Evolutionary conservation across 345 rosid genomes (phyloP), one percentile per base, ranked within the genome.

Genomic region (Conringia planisiliqua): DNA sequence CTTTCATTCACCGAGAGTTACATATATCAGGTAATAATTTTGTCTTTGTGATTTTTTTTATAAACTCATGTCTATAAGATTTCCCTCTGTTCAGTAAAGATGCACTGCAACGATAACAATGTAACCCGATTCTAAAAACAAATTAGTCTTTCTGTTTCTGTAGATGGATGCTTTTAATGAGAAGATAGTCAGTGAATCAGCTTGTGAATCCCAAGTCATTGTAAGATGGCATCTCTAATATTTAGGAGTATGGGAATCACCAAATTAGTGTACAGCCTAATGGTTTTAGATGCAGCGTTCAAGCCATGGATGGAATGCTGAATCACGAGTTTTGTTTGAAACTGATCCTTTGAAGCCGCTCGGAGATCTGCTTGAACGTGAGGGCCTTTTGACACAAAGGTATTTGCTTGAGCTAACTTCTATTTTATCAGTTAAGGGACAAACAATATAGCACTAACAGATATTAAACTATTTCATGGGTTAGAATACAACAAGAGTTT

Each of bases 121-220:
- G 51, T 33, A 10, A 54, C 4, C 35, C 9, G 18, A 35, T 26
- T 36, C 66, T 56, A 16, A 47, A 2, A 66, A 38, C n/a, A n/a
- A 50, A 14, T n/a, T 13, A 30, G n/a, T 50, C 9, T n/a, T 61
- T 77, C 33, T 79, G 40, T 42, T 63, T 18, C 10, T 85, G 90
- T 88, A 94, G 97, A 82, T 94, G 80, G 98, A 94, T 81, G 78
- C 73, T 64, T 68, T 87, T 75, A 91, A 94, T 67, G 97, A 94
- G 86, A 82, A 79, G 86, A 78, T 88, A 58, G 82, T 87, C 69
- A 58, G 48, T 57, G 48, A 62, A 81, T 78, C 82, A 70, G 74
- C 69, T 1, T 68, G 56, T 60, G 79, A 74, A 60, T 71, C 59
- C 60, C 47, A 61, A 54, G 64, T 65, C 68, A 29, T 7, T 22